These are phyloP conservation scores for Lathyrus aphaca DNA, from an alignment of 306 rosid species.

Conservation along the genomic window DNA sequence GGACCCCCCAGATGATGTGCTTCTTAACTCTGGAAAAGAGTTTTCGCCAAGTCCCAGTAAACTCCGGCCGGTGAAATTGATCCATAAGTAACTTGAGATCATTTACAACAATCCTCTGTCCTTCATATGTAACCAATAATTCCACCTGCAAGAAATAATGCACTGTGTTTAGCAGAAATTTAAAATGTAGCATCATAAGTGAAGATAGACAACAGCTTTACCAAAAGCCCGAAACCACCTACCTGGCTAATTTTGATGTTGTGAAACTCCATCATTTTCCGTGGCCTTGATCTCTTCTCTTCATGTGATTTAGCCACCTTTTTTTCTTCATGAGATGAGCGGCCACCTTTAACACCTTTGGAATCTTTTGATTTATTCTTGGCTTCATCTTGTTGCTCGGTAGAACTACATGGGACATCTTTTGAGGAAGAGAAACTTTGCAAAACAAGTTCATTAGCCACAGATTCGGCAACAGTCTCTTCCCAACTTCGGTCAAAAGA, in stretches of 20 bases:
- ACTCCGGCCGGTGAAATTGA: conserved; percentile 87
- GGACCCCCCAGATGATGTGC: conserved; percentile 99
- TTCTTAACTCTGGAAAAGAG: conserved; percentile 95
- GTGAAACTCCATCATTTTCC: conserved; percentile 96
- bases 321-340: conserved; percentile 91
- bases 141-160: conserved; percentile 66
- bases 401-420: conserved; percentile 60
- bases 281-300: conserved; percentile 91
- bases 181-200: conserved; percentile 19
- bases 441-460: conserved; percentile 92
- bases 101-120: conserved; percentile 91
- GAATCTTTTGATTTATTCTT: conserved; percentile 82
- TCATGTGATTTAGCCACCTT: conserved; percentile 77
- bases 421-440: conserved; percentile 78
- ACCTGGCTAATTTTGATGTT: conserved; percentile 99
- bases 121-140: conserved; percentile 87
- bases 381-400: conserved; percentile 79
- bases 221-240: conserved; percentile 39
- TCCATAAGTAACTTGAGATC: conserved; percentile 99
- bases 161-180: conserved; percentile 26
- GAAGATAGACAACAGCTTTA: conserved; percentile 31
- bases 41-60: conserved; percentile 97
- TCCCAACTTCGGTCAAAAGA: conserved; percentile 96
- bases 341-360: conserved; percentile 75
- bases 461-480: conserved; percentile 96